Evolutionary conservation across 257 asterid species (phyloP).

Genomic region (Solanum ossicruentum): DNA sequence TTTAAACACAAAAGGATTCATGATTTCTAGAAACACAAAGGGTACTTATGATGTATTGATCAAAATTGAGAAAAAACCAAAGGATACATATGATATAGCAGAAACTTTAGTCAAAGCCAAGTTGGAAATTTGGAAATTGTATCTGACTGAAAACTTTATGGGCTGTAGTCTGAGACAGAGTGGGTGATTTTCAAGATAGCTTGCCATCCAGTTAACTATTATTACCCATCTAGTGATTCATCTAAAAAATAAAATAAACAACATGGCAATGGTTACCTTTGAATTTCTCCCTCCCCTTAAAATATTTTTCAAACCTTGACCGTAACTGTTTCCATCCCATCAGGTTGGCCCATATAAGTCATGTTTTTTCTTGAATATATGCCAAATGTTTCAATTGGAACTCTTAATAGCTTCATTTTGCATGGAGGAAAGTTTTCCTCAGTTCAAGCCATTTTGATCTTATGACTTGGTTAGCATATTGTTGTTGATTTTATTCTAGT

Average conservation of each 20-base stretch:
- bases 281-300: background rate
- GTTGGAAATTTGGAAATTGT: background rate
- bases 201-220: background rate
- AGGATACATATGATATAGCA: background rate
- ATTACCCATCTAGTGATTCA: background rate
- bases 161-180: background rate
- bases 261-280: background rate
- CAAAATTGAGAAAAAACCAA: background rate
- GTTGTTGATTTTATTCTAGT: background rate
- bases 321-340: background rate
- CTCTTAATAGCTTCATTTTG: background rate
- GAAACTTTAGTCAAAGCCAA: background rate
- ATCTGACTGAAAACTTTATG: background rate
- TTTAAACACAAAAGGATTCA: background rate
- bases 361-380: background rate
- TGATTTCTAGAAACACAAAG: background rate
- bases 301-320: background rate
- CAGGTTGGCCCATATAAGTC: background rate
- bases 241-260: background rate
- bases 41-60: background rate
- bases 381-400: background rate
- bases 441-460: background rate
- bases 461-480: background rate
- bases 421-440: background rate
- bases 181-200: background rate